These are phyloP conservation scores for Monosporascus sp. DNA, from an alignment of 2,329 filamentous ascomycete species.

Conservation along the genomic window DNA sequence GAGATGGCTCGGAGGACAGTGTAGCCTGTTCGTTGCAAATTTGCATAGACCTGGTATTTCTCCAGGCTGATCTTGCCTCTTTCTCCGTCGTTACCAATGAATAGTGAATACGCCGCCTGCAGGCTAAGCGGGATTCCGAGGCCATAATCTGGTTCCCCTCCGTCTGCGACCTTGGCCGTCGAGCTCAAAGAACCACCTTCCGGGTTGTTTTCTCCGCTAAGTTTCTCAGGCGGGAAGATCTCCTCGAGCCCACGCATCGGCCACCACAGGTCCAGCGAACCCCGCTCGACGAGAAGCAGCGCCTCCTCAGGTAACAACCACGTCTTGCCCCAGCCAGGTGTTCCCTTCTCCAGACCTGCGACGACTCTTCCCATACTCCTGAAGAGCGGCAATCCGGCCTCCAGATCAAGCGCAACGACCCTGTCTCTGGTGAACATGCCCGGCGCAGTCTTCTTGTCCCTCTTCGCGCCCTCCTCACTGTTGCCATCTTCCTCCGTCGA, in stretches of 20 bases:
- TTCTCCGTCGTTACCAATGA: conserved; percentile 66
- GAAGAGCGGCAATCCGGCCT: conserved; percentile 66
- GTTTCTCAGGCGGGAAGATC: conserved; percentile 35
- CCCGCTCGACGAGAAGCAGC: conserved; percentile 82
- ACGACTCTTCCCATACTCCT: conserved; percentile 68
- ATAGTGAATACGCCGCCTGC: conserved; percentile 81
- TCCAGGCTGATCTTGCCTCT: conserved; percentile 62
- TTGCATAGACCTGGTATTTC: conserved; percentile 81
- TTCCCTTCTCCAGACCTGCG: conserved; percentile 48
- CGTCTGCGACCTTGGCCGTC: neutral
- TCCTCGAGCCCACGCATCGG: conserved; percentile 51
- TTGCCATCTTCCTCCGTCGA: conserved; percentile 9
- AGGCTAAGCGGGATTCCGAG: conserved; percentile 79
- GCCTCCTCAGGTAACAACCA: conserved; percentile 93
- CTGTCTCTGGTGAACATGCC: conserved; percentile 36
- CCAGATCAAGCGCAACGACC: conserved; percentile 62
- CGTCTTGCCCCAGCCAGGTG: conserved; percentile 53
- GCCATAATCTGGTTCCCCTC: conserved; percentile 40
- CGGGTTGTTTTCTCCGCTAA: conserved; percentile 16
- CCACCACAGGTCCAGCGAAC: conserved; percentile 84
- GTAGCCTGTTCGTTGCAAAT: conserved; percentile 79
- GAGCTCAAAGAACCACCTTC: neutral
- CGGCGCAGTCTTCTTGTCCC: conserved; percentile 18
- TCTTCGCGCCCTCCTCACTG: conserved; percentile 11
- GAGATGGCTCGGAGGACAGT: conserved; percentile 65